A percentile compares a stretch with the other conserved stretches of the same genome.
These are phyloP conservation scores for Gracilariopsis chorda DNA, from an alignment of 23 red algal genomes.

Conservation along the genomic window DNA sequence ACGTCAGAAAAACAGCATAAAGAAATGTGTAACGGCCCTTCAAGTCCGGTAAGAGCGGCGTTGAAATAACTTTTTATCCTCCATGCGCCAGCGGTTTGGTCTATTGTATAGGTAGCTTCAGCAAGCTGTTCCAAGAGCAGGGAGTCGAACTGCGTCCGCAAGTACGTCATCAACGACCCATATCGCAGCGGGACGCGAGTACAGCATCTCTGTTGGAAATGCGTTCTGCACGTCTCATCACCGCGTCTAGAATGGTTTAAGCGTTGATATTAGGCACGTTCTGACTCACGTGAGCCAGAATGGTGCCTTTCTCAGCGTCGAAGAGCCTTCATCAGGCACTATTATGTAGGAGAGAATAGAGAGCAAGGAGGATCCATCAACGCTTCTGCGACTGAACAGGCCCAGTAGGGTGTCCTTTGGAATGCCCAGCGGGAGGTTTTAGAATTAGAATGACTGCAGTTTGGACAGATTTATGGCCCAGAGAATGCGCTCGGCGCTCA, in stretches of 20 bases:
- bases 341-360: constrained; percentile 46
- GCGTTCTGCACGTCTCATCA: neutral
- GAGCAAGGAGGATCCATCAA: constrained; percentile 80
- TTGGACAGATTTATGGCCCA: constrained; percentile 12
- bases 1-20: constrained; percentile 52
- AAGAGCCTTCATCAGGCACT: constrained; percentile 26
- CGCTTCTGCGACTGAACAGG: constrained; percentile 66
- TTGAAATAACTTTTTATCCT: constrained; percentile 20
- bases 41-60: neutral
- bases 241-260: neutral
- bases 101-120: constrained; percentile 1
- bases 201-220: neutral
- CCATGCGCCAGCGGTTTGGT: constrained; percentile 37
- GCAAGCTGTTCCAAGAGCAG: neutral
- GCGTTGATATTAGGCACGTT: neutral
- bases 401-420: constrained; percentile 46
- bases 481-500: constrained; percentile 20
- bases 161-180: neutral
- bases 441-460: neutral
- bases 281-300: constrained; percentile 56
- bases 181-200: neutral
- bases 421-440: constrained; percentile 44
- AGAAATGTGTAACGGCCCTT: neutral
- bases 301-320: neutral
- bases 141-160: neutral